These are phyloP conservation scores for Myotisia sp. DNA, from an alignment of 2,329 filamentous ascomycete species.

Conservation along the genomic window DNA sequence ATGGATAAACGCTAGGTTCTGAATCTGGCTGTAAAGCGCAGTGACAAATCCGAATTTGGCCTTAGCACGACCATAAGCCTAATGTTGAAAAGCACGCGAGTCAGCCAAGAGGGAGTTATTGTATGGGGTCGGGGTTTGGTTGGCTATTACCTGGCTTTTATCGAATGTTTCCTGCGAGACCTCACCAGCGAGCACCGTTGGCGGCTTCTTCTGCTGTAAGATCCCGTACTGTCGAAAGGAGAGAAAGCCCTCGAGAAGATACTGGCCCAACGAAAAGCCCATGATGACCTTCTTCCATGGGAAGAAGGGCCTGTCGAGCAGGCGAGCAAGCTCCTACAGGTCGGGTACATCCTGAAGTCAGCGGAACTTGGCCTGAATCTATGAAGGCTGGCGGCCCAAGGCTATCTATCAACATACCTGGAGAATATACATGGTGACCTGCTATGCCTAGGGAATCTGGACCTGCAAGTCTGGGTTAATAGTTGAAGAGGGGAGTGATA, in stretches of 20 bases:
- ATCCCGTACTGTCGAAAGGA: constrained; percentile 81
- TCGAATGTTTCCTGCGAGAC: constrained; percentile 83
- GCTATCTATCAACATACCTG: constrained; percentile 17
- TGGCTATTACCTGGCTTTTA: constrained; percentile 57
- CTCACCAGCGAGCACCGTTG: constrained; percentile 75
- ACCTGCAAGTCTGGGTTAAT: too few relatives aligned
- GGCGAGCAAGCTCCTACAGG: constrained; percentile 57
- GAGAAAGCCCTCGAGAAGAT: constrained; percentile 76
- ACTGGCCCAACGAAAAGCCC: constrained; percentile 86
- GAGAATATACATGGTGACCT: constrained; percentile 25
- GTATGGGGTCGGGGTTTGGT: too few relatives aligned
- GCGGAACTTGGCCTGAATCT: background rate
- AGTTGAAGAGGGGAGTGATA: too few relatives aligned
- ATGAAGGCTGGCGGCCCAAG: background rate
- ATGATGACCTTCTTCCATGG: constrained; percentile 96
- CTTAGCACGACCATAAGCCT: constrained; percentile 90
- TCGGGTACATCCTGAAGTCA: background rate
- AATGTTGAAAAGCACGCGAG: constrained; percentile 2
- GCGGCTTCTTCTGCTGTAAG: constrained; percentile 62
- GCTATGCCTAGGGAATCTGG: too few relatives aligned
- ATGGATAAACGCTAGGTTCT: constrained; percentile 80
- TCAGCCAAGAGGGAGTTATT: too few relatives aligned
- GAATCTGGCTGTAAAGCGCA: constrained; percentile 70
- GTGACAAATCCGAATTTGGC: constrained; percentile 73
- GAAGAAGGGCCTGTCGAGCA: constrained; percentile 82